A percentile compares a stretch with the other conserved stretches of the same genome.
phyloP scores from a whole-genome alignment of 495 filamentous ascomycete genomes.

The Xylaria acuta region DNA sequence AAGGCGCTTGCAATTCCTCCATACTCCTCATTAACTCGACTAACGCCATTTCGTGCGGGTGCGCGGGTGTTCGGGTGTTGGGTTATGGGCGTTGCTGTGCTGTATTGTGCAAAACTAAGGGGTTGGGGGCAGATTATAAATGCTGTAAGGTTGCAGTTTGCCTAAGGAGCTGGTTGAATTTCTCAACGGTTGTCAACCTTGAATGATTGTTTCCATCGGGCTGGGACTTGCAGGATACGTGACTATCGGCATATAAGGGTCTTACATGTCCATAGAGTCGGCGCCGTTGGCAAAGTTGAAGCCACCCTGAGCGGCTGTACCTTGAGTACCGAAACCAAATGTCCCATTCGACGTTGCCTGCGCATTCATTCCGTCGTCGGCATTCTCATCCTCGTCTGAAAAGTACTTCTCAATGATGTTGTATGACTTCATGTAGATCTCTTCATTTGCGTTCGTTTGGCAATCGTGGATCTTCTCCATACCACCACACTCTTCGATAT shows the following conservation, averaged over 20 bases:
- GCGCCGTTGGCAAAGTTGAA: constrained; percentile 95
- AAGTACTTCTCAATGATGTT: constrained; percentile 99
- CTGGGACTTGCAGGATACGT: constrained; percentile 21
- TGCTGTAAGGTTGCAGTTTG: constrained; percentile 37
- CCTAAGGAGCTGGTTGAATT: constrained; percentile 32
- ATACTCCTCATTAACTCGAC: constrained; percentile 49
- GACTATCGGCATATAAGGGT: constrained; percentile 23
- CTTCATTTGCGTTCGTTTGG: constrained; percentile 99
- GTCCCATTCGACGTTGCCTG: constrained; percentile 68
- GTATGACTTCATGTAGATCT: constrained; percentile 99
- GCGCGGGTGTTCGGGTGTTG: constrained; percentile 29
- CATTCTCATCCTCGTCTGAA: constrained; percentile 94
- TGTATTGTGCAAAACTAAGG: constrained; percentile 29
- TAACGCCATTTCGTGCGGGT: constrained; percentile 38
- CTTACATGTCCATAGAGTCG: constrained; percentile 99
- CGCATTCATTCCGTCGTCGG: constrained; percentile 65
- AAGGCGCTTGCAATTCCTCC: constrained; percentile 45
- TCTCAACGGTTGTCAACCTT: constrained; percentile 20
- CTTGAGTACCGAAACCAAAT: constrained; percentile 83
- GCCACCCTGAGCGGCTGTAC: constrained; percentile 67
- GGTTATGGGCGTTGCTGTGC: constrained; percentile 23
- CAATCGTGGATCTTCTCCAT: constrained; percentile 99
- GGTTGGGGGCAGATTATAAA: constrained; percentile 28
- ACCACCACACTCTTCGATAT: constrained; percentile 97
- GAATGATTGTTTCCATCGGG: constrained; percentile 16